Base-by-base conservation (phyloP, 371 early-diverging fungal genomes). In the Apophysomyces ossiformis region DNA sequence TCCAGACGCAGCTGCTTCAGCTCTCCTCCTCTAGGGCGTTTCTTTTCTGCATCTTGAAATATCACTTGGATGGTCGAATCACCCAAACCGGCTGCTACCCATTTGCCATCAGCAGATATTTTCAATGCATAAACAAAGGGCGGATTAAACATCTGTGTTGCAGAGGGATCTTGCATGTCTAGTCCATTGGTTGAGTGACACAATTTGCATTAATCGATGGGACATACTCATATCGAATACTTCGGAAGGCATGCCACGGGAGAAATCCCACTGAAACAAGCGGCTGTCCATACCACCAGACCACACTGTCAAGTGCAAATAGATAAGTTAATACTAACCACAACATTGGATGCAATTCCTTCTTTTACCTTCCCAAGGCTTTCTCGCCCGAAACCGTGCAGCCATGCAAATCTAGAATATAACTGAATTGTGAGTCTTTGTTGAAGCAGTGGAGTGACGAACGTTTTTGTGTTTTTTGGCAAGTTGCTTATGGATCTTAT, bases 231-330 rank as follows among this genome's bases (percentile, higher is more conserved):
- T 81, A 56, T 76, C 72, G 37, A 67, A 70, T 8, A 73, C 68
- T 9, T 70, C 54, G 8, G 64, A 63, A 21, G 73, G 72, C 18
- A 39, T 60, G 1, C 81, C 81, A 15, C 76, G 67, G 37, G 83
- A 79, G 18, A 81, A 77, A 65, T 83, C 83, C 81, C 83, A 81
- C 41, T 74, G 74, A 32, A 71, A 72, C 0, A 83, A 44, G 18
- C 77, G 66, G 39, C 75, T 77, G 60, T 83, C 83, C 73, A 81
- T 69, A 12, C 83, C 83, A 37, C 83, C 83, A 37, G 83, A 83
- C 79, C 81, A 80, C 4, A 83, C 81, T 81, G 65, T 26, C 3
- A 26, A 26, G 32, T 2, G 32, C 32, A 26, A 26, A 26, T 41
- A 61, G 38, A 32, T 2, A 41, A 12, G 15, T 15, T 12, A 43